Percentiles rank a stretch among this genome's conserved stretches.
phyloP scores from a whole-genome alignment of 176 grass and related monocot genomes.

The Phragmites australis region DNA sequence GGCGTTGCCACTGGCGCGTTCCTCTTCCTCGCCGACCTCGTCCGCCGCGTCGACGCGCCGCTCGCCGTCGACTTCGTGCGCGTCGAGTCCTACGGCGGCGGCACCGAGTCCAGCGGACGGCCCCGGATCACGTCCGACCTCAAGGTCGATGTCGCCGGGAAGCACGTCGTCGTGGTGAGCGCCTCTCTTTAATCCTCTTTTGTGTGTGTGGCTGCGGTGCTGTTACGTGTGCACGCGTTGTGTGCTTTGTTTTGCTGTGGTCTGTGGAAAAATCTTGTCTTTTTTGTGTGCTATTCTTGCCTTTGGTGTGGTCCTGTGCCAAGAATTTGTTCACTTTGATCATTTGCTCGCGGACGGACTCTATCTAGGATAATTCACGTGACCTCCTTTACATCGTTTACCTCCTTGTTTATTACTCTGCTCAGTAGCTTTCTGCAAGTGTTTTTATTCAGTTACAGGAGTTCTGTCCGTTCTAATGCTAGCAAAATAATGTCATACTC shows the following conservation, averaged over 20 bases:
- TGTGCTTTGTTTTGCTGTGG: background rate
- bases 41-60: slow-evolving; percentile 58
- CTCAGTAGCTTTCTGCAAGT: background rate
- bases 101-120: slow-evolving; percentile 65
- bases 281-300: slow-evolving; percentile 8
- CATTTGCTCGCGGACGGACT: background rate
- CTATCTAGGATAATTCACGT: background rate
- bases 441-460: background rate
- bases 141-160: slow-evolving; percentile 76
- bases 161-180: slow-evolving; percentile 78
- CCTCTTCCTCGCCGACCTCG: slow-evolving; percentile 84
- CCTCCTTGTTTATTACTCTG: background rate
- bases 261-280: background rate
- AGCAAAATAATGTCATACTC: background rate
- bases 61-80: slow-evolving; percentile 74
- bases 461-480: background rate
- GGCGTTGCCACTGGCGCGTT: slow-evolving; percentile 85
- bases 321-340: background rate
- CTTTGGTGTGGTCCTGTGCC: background rate
- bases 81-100: slow-evolving; percentile 84
- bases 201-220: background rate
- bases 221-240: background rate
- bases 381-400: background rate
- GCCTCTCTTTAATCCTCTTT: background rate
- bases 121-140: slow-evolving; percentile 74